A percentile compares a stretch with the other conserved stretches of the same genome.
Evolutionary conservation across 257 asterid genomes (phyloP).

Genomic region (Haberlea rhodopensis): DNA sequence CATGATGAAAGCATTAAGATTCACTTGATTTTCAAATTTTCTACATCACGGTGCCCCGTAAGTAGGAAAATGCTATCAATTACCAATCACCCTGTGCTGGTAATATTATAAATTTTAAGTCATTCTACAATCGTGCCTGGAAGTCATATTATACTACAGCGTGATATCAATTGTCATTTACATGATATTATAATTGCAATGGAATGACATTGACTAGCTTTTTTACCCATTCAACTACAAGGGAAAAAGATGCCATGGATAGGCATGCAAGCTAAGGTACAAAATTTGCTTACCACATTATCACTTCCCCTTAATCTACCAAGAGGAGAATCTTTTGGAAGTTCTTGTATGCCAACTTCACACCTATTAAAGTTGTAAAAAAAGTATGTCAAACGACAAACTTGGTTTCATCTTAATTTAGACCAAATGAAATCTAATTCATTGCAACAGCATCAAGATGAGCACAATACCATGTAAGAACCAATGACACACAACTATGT

Average conservation of each 20-base stretch:
- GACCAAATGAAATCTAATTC: not conserved
- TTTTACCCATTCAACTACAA: not conserved
- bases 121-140: not conserved
- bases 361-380: slow-evolving; percentile 47
- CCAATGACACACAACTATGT: slow-evolving; percentile 1
- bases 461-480: slow-evolving; percentile 14
- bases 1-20: not conserved
- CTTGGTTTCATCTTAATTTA: not conserved
- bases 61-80: not conserved
- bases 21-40: not conserved
- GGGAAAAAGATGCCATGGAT: not conserved
- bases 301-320: slow-evolving; percentile 93
- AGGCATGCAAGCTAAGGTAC: not conserved
- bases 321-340: slow-evolving; percentile 74
- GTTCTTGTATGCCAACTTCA: slow-evolving; percentile 89
- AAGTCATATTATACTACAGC: not conserved
- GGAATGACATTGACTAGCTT: not conserved
- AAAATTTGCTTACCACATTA: slow-evolving; percentile 61
- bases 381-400: slow-evolving; percentile 13
- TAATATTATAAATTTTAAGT: not conserved
- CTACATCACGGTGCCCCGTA: not conserved
- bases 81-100: not conserved
- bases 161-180: not conserved
- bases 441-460: slow-evolving; percentile 4
- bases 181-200: not conserved